Conservation (phyloP, 129 eudicot species). For the Centella asiatica region DNA sequence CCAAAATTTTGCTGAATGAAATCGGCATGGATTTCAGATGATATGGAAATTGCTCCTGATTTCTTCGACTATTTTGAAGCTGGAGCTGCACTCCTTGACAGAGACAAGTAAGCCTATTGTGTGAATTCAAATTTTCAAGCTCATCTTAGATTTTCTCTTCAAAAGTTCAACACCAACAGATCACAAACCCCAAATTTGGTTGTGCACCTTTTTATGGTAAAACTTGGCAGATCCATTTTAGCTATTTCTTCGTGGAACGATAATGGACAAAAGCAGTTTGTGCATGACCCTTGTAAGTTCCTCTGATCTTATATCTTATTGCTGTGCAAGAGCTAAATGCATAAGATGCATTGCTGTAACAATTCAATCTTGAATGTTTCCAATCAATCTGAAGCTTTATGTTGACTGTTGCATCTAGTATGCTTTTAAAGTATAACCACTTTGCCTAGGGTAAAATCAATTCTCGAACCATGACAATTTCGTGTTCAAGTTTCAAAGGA, state of each 20-base stretch:
- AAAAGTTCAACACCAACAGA: background rate
- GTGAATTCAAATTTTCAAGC: conserved; percentile 1
- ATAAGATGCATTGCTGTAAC: too few species aligned
- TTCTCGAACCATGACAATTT: background rate
- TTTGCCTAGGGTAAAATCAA: background rate
- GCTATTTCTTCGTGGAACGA: conserved; percentile 99
- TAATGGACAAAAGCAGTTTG: conserved; percentile 93
- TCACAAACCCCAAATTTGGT: background rate
- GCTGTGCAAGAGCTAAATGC: background rate
- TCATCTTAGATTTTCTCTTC: background rate
- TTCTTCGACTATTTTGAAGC: conserved; percentile 93
- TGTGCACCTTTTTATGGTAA: background rate
- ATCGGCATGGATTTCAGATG: conserved; percentile 52
- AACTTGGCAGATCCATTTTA: conserved; percentile 45
- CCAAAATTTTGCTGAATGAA: conserved; percentile 13
- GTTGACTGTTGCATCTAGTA: too few species aligned
- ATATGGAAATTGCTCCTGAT: conserved; percentile 95
- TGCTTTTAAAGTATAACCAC: too few species aligned
- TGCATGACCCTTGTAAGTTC: conserved; percentile 93
- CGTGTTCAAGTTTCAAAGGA: background rate
- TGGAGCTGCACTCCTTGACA: conserved; percentile 85
- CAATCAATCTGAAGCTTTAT: too few species aligned
- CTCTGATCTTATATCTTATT: background rate
- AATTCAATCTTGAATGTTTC: background rate
- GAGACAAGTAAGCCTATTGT: conserved; percentile 54